phyloP scores from a whole-genome alignment of 371 early-diverging fungal species.

The Rhizopus delemar region DNA sequence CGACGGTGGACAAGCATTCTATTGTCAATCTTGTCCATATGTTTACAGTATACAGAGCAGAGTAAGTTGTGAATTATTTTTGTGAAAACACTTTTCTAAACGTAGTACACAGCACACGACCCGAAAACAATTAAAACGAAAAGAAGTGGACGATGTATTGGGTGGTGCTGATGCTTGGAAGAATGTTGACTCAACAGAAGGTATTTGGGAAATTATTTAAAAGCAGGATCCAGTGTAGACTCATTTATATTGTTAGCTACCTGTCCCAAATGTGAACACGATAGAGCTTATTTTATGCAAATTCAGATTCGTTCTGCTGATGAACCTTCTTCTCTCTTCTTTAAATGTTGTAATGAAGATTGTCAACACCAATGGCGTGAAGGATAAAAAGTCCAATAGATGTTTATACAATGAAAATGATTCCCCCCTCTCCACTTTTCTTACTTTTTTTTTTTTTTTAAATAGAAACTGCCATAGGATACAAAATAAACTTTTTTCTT shows the following conservation, averaged over 20 bases:
- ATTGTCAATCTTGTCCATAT: constrained; percentile 91
- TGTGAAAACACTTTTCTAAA: background rate
- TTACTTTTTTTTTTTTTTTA: too few relatives aligned
- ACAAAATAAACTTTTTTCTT: background rate
- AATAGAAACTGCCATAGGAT: background rate
- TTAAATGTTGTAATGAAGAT: constrained; percentile 71
- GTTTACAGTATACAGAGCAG: constrained; percentile 65
- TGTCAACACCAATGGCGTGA: constrained; percentile 84
- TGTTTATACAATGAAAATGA: constrained; percentile 2
- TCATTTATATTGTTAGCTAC: constrained; percentile 41
- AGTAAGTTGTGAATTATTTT: constrained; percentile 28
- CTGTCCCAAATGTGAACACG: constrained; percentile 90
- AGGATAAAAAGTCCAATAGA: constrained; percentile 31
- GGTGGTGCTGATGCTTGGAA: constrained; percentile 93
- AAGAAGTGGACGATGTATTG: constrained; percentile 92
- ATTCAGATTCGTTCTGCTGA: constrained; percentile 96
- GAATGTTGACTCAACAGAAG: constrained; percentile 88
- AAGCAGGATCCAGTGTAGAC: too few relatives aligned
- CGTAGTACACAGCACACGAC: constrained; percentile 44
- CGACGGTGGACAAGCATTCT: constrained; percentile 73
- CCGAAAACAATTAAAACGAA: constrained; percentile 70
- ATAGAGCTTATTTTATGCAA: constrained; percentile 88
- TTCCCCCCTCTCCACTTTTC: background rate
- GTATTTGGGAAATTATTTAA: constrained; percentile 31
- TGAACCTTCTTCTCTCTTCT: constrained; percentile 93